Conservation (phyloP, 306 rosid species). For the Fagus crenata region DNA sequence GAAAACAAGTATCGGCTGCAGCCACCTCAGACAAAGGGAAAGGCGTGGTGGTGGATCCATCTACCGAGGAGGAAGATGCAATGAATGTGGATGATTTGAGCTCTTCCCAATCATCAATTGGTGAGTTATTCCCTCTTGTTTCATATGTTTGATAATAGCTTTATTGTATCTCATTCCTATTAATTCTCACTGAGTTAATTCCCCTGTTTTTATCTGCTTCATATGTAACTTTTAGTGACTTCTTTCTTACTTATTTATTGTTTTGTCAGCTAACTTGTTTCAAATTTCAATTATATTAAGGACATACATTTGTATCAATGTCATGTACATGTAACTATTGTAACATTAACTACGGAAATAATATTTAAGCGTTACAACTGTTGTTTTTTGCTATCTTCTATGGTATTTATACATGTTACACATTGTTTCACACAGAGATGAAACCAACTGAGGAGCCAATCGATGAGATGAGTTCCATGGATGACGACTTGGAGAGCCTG, state of each 20-base stretch:
- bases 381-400: constrained; percentile 2
- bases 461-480: constrained; percentile 53
- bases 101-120: constrained; percentile 44
- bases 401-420: not conserved
- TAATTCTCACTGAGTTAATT: not conserved
- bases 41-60: constrained; percentile 25
- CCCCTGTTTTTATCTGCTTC: too few relatives aligned
- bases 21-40: constrained; percentile 39
- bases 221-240: too few relatives aligned
- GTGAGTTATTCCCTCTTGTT: constrained; percentile 30
- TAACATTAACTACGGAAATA: too few relatives aligned
- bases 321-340: too few relatives aligned
- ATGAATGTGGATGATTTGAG: constrained; percentile 34
- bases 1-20: constrained; percentile 22
- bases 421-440: constrained; percentile 34
- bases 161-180: not conserved
- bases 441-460: constrained; percentile 42
- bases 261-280: too few relatives aligned
- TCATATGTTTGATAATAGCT: not conserved
- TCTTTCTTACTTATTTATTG: too few relatives aligned
- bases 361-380: not conserved
- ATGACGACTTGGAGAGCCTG: constrained; percentile 69
- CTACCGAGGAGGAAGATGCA: constrained; percentile 29
- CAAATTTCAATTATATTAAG: too few relatives aligned
- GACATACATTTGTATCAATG: too few relatives aligned